Conservation (phyloP, 2,329 filamentous ascomycete genomes). For the Diaporthe batatas region DNA sequence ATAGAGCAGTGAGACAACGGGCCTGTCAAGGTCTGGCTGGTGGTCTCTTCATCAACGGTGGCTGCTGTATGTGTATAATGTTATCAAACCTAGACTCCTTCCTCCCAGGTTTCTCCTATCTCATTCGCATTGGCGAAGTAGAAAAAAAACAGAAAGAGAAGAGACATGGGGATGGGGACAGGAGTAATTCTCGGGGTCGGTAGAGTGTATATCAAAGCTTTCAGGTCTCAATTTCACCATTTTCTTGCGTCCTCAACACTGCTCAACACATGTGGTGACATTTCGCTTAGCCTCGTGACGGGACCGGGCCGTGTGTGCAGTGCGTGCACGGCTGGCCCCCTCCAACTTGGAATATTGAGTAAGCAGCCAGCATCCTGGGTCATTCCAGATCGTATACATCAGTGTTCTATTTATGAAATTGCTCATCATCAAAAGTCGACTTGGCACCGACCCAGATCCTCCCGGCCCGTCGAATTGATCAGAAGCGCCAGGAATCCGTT, state of each 20-base stretch:
- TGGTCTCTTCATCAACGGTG: conserved; percentile 22
- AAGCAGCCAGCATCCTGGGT: not conserved
- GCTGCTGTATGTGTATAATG: conserved; percentile 51
- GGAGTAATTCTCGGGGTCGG: conserved; percentile 51
- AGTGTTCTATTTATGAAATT: conserved; percentile 11
- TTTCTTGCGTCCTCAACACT: conserved; percentile 37
- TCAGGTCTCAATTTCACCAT: conserved; percentile 45
- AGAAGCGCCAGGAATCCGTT: conserved; percentile 32
- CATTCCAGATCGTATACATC: conserved; percentile 6
- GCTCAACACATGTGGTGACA: conserved; percentile 21
- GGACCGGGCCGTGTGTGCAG: not conserved
- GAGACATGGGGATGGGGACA: conserved; percentile 32
- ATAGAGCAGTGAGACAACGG: conserved; percentile 34
- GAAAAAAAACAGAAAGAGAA: conserved; percentile 33
- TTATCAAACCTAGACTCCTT: conserved; percentile 43
- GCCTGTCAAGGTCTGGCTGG: conserved; percentile 19
- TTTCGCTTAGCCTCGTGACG: conserved; percentile 7
- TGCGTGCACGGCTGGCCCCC: conserved; percentile 6
- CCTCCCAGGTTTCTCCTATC: conserved; percentile 37
- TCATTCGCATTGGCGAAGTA: conserved; percentile 42
- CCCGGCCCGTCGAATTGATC: conserved; percentile 12
- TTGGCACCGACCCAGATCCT: conserved; percentile 11
- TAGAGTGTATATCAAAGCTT: conserved; percentile 59
- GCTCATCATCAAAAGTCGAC: conserved; percentile 16
- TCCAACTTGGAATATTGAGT: not conserved